Base-by-base conservation (phyloP, 2,329 filamentous ascomycete genomes). In the Graphilbum sp. region DNA sequence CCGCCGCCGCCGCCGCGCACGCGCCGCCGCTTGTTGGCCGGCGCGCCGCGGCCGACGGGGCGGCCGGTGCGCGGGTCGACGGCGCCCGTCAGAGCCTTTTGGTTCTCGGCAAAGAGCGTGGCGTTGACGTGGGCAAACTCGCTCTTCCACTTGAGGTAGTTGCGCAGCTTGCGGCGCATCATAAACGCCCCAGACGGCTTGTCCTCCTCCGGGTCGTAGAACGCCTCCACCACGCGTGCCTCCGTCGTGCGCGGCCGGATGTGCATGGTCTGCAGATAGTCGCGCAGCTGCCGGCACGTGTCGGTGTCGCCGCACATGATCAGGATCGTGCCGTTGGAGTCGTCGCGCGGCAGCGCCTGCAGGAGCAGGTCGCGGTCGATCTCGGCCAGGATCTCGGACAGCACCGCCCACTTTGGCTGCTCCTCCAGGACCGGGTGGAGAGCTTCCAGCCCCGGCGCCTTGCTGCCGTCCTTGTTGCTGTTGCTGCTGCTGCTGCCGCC, bases 301-400 rank as follows among this genome's bases (percentile, higher is more conserved):
- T 77, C 75, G 40, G 82, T 75, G 50, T 93, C 88, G 20, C 79
- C 79, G 52, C 88, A 96, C 90, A 98, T 96, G 54, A 98, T 84
- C 25, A 98, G 62, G 36, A 94, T 85, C 3, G 83, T 84, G n/a
- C 83, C 82, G 52, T 86, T 93, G 0, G 86, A 93, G 49, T 86
- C 83, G 54, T 90, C 85, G 40, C 72, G 67, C 60, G 9, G 66
- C 62, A 24, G 18, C 6, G 84, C 80, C 45, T 92, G 87, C 50
- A 92, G 79, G 54, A 92, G 90, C 15, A 85, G 67, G 50, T 94
- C 87, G 38, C 79, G 74, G 50, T 96, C 90, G 47, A 98, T 5
- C 57, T 98, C 90, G 45, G 88, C 79, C 5, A 98, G 61, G 1
- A 95, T 78, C 40, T 95, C 86, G n/a, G 84, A 79, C 16, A 98